Evolutionary conservation across 208 protist species (phyloP).

Genomic region (Leishmania gerbilli): DNA sequence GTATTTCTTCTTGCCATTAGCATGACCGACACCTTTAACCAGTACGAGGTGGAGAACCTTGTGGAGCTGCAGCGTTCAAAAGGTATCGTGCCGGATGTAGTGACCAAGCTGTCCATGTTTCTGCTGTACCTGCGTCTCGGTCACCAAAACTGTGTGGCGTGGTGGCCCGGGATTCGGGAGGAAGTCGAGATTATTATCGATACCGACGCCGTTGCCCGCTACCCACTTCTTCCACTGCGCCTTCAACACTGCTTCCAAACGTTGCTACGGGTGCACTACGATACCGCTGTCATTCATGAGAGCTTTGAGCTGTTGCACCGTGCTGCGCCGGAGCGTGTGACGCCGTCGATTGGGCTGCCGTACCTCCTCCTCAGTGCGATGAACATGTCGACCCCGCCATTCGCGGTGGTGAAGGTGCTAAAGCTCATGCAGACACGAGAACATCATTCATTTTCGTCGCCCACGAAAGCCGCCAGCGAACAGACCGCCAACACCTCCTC

Average conservation of each 20-base stretch:
- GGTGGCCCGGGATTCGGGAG: slow-evolving; percentile 64
- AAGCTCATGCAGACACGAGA: slow-evolving; percentile 29
- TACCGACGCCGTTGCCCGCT: slow-evolving; percentile 22
- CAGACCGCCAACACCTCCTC: not conserved
- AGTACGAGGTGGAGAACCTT: slow-evolving; percentile 87
- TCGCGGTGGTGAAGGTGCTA: slow-evolving; percentile 55
- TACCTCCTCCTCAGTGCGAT: slow-evolving; percentile 73
- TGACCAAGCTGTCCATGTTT: slow-evolving; percentile 82
- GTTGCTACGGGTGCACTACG: slow-evolving; percentile 74
- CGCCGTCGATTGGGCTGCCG: slow-evolving; percentile 60
- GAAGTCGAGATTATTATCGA: slow-evolving; percentile 51
- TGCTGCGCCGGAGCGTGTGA: slow-evolving; percentile 43
- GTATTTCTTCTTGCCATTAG: slow-evolving; percentile 86
- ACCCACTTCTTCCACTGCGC: slow-evolving; percentile 70
- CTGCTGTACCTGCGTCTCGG: slow-evolving; percentile 87
- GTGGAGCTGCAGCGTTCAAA: slow-evolving; percentile 69
- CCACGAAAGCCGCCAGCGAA: not conserved
- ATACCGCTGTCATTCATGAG: slow-evolving; percentile 58
- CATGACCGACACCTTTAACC: slow-evolving; percentile 86
- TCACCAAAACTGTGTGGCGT: slow-evolving; percentile 43
- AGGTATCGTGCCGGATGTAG: slow-evolving; percentile 55
- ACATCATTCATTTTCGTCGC: not conserved
- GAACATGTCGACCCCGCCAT: slow-evolving; percentile 64
- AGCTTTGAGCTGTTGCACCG: slow-evolving; percentile 61
- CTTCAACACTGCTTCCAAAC: slow-evolving; percentile 87